A percentile compares a stretch with the other conserved stretches of the same genome.
Evolutionary conservation across 768 basidiomycete genomes (phyloP).

Genomic region (Xerocomellus amylosporus): DNA sequence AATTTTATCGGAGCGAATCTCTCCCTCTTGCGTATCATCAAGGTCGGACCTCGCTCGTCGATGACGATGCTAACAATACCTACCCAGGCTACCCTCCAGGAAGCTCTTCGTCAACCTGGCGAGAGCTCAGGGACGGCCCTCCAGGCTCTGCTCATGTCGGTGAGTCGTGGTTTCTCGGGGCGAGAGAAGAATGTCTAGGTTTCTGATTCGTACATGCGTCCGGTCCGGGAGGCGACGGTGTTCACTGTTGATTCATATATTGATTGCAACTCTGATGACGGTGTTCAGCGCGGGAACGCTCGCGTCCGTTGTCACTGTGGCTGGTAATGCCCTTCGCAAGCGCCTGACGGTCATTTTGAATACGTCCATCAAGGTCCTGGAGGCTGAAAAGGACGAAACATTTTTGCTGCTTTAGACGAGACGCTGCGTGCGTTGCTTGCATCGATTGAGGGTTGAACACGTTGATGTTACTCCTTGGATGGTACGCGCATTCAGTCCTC

Average conservation of each 20-base stretch:
- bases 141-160: conserved; percentile 64
- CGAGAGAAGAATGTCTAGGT: neutral
- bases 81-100: too few relatives aligned
- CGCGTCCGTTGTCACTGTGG: conserved; percentile 88
- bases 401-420: conserved; percentile 61
- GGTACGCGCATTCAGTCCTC: too few relatives aligned
- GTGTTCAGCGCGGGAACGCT: conserved; percentile 96
- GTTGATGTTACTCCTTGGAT: too few relatives aligned
- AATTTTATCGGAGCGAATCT: too few relatives aligned
- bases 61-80: too few relatives aligned
- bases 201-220: conserved; percentile 5
- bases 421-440: conserved; percentile 71
- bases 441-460: conserved; percentile 64
- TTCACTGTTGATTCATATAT: too few relatives aligned
- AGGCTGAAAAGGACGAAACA: conserved; percentile 69
- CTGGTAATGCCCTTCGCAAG: conserved; percentile 84
- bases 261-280: too few relatives aligned
- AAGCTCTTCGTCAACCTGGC: too few relatives aligned
- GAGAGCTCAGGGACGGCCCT: too few relatives aligned
- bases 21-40: too few relatives aligned
- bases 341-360: conserved; percentile 78
- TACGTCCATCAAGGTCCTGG: conserved; percentile 74
- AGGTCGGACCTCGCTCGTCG: too few relatives aligned
- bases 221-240: conserved; percentile 92
- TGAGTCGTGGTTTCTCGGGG: conserved; percentile 35